Evolutionary conservation across 2,329 filamentous ascomycete species (phyloP).

Genomic region (Aspergillus versicolor): DNA sequence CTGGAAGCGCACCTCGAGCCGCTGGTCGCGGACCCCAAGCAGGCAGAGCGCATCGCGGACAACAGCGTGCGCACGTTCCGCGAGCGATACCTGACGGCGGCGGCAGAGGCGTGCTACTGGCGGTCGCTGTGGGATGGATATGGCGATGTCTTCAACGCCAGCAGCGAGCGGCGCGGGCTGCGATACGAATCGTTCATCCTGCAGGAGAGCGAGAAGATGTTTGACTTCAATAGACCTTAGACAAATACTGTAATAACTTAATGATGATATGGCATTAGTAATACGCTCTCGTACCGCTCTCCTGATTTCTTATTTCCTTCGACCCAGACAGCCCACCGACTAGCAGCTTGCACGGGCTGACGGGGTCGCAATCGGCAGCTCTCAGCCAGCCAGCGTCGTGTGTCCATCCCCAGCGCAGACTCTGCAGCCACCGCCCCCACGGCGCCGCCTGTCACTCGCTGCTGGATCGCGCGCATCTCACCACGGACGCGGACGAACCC

Average conservation of each 20-base stretch:
- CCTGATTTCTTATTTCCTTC: too few species aligned
- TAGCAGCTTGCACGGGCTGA: not conserved
- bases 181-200: slow-evolving; percentile 33
- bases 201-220: slow-evolving; percentile 26
- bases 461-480: not conserved
- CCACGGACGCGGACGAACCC: slow-evolving; percentile 11
- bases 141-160: slow-evolving; percentile 21
- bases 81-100: slow-evolving; percentile 51
- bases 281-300: too few species aligned
- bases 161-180: slow-evolving; percentile 16
- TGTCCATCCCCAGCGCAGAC: not conserved
- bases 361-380: not conserved
- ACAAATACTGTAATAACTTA: not conserved
- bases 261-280: too few species aligned
- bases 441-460: not conserved
- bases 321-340: not conserved
- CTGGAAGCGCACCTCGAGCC: slow-evolving; percentile 39
- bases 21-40: slow-evolving; percentile 34
- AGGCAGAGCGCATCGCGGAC: slow-evolving; percentile 46
- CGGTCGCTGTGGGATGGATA: slow-evolving; percentile 40
- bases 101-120: slow-evolving; percentile 54
- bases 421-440: slow-evolving; percentile 1
- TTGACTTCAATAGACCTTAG: slow-evolving; percentile 15
- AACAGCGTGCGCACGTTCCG: slow-evolving; percentile 47
- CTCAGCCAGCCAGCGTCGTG: slow-evolving; percentile 4